A percentile compares a stretch with the other conserved stretches of the same genome.
Conservation (phyloP, 1,139 yeast genomes). For the Geotrichum restrictum region DNA sequence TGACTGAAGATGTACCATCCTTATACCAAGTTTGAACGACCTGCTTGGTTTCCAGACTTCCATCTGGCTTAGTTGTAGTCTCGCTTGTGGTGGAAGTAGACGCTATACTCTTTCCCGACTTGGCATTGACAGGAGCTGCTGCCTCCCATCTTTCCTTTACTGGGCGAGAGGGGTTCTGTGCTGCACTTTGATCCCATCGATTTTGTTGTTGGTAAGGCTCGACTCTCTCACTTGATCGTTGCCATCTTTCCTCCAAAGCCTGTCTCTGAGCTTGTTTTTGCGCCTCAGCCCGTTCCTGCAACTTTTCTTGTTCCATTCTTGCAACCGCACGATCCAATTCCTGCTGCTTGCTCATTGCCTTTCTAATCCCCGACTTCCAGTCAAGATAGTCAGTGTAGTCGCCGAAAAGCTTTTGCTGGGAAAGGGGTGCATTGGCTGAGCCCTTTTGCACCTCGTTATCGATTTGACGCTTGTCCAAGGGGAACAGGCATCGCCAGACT, state of each 20-base stretch:
- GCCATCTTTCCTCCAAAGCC: not conserved
- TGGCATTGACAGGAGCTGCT: not conserved
- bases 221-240: not conserved
- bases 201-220: not conserved
- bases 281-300: not conserved
- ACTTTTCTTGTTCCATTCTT: not conserved
- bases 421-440: not conserved
- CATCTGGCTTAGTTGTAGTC: constrained; percentile 38
- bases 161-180: not conserved
- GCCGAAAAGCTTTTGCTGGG: constrained; percentile 12
- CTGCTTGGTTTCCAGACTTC: constrained; percentile 53
- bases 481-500: constrained; percentile 84
- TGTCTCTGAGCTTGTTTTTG: not conserved
- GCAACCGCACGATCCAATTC: not conserved
- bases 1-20: constrained; percentile 56
- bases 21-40: constrained; percentile 52
- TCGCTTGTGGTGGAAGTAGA: constrained; percentile 5
- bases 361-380: constrained; percentile 19
- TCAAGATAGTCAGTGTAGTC: constrained; percentile 19
- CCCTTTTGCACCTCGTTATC: constrained; percentile 1
- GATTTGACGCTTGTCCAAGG: constrained; percentile 33
- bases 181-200: not conserved
- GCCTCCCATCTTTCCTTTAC: not conserved
- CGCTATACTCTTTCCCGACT: not conserved
- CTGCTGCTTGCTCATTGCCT: constrained; percentile 6